Conservation (phyloP, 2,329 filamentous ascomycete species). For the Penicillium expansum region DNA sequence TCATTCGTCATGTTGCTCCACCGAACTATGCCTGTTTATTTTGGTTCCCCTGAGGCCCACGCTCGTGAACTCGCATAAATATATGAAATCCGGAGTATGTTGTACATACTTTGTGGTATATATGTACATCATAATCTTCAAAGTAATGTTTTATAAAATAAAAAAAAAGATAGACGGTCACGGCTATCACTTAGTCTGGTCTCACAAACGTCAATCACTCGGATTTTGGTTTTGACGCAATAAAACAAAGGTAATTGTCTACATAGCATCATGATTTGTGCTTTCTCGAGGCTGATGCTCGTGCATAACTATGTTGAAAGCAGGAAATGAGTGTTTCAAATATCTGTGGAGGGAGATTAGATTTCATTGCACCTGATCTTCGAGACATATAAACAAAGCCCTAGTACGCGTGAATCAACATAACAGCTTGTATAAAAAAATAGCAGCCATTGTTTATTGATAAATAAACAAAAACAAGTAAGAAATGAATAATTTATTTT, state of each 20-base stretch:
- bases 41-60: constrained; percentile 7
- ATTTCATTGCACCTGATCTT: not conserved
- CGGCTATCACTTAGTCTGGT: not conserved
- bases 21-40: constrained; percentile 19
- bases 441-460: not conserved
- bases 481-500: not conserved
- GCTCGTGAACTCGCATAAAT: not conserved
- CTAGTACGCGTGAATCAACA: not conserved
- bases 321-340: constrained; percentile 7
- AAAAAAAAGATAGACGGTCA: not conserved
- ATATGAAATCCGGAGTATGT: not conserved
- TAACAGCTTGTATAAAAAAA: not conserved
- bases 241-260: not conserved
- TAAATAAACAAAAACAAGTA: not conserved
- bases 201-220: not conserved
- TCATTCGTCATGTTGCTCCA: constrained; percentile 12
- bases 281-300: not conserved
- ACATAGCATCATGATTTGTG: not conserved
- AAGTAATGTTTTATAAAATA: not conserved
- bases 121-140: not conserved
- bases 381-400: constrained; percentile 4
- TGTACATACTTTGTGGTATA: not conserved
- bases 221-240: not conserved
- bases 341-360: not conserved
- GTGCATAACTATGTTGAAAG: not conserved